Evolutionary conservation across 768 basidiomycete species (phyloP).

Genomic region (Auriscalpium vulgare): DNA sequence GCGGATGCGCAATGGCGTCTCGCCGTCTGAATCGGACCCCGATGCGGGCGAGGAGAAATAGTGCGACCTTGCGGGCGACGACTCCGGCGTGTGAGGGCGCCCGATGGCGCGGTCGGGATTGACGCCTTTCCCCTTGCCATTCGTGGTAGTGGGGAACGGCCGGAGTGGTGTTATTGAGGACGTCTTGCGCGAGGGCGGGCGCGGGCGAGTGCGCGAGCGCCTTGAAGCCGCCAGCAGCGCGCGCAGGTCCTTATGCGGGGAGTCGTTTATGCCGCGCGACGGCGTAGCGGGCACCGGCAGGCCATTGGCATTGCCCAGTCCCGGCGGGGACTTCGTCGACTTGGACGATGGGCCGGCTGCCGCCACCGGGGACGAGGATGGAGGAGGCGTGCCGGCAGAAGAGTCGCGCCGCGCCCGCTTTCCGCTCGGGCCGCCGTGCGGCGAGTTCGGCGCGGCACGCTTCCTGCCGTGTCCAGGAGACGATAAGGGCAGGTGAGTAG

Average conservation of each 20-base stretch:
- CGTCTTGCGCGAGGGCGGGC: constrained; percentile 21
- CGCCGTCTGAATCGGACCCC: constrained; percentile 17
- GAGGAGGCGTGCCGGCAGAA: background rate
- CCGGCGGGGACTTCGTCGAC: background rate
- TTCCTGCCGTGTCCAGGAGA: background rate
- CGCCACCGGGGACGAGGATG: background rate
- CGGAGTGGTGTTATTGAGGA: constrained; percentile 5
- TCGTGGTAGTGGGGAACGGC: background rate
- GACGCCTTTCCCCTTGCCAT: constrained; percentile 2
- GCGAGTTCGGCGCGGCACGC: background rate
- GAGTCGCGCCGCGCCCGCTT: background rate
- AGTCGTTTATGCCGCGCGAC: constrained; percentile 14
- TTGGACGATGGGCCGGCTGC: background rate
- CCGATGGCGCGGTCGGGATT: constrained; percentile 2
- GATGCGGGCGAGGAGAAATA: constrained; percentile 32
- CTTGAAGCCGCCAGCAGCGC: constrained; percentile 39
- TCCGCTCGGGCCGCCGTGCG: background rate
- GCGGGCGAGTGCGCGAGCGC: constrained; percentile 24
- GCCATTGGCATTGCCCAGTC: constrained; percentile 17
- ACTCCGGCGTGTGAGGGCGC: constrained; percentile 4
- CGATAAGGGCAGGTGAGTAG: background rate
- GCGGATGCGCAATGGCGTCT: constrained; percentile 19
- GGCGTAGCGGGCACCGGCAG: constrained; percentile 21
- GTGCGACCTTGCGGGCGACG: constrained; percentile 26
- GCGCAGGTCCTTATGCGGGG: constrained; percentile 30